Conservation (phyloP, 345 rosid species). For the Turritis glabra region DNA sequence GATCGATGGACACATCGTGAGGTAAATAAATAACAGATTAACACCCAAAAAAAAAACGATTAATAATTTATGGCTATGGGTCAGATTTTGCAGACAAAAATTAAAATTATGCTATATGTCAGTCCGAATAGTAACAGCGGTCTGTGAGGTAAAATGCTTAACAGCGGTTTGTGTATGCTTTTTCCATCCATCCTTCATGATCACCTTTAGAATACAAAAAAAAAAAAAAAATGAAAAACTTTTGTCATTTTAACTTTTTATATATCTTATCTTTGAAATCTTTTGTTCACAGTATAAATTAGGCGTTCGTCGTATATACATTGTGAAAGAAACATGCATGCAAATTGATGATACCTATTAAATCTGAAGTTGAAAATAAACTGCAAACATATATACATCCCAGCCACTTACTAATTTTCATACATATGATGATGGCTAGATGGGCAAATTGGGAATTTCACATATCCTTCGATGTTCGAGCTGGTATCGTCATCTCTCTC, state of each 20-base stretch:
- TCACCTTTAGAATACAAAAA: no score
- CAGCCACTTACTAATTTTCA: background rate
- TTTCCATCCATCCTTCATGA: no score
- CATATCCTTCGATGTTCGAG: conserved; percentile 52
- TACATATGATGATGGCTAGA: conserved; percentile 24
- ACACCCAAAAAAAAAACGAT: no score
- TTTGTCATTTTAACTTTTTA: background rate
- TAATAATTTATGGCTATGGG: no score
- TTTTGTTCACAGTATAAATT: background rate
- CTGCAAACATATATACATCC: background rate
- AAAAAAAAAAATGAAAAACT: no score
- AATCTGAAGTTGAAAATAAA: background rate
- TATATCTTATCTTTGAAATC: background rate
- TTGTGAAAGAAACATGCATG: background rate
- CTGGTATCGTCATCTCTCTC: conserved; percentile 49
- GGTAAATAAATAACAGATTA: no score
- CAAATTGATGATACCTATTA: background rate
- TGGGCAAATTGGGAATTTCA: conserved; percentile 65
- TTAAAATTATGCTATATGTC: no score
- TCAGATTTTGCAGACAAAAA: no score
- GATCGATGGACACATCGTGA: conserved; percentile 46
- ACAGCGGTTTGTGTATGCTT: no score
- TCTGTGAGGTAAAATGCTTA: no score
- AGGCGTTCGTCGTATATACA: background rate
- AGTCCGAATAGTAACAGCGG: no score